phyloP scores from a whole-genome alignment of 768 basidiomycete genomes.

The Lepiota subincarnata region DNA sequence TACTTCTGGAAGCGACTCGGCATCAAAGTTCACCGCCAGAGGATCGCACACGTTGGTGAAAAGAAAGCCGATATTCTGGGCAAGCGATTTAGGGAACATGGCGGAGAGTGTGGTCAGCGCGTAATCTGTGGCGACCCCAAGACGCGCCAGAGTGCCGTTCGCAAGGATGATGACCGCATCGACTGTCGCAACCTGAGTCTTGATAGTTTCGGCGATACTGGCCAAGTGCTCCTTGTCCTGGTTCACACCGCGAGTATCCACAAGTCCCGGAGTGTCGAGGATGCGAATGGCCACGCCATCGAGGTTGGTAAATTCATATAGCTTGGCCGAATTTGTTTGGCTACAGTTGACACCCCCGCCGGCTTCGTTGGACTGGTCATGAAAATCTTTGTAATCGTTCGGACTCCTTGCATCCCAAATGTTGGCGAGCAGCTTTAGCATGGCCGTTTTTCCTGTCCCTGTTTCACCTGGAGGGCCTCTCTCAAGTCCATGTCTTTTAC shows the following conservation, averaged over 20 bases:
- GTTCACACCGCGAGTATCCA: constrained; percentile 24
- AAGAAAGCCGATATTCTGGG: constrained; percentile 21
- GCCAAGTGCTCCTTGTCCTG: constrained; percentile 22
- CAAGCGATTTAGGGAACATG: constrained; percentile 20
- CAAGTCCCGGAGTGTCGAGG: constrained; percentile 28
- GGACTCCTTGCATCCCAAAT: no score
- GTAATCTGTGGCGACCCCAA: constrained; percentile 23
- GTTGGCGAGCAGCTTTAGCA: no score
- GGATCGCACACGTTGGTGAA: constrained; percentile 19
- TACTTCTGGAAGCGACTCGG: no score
- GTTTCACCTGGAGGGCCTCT: no score
- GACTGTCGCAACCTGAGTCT: constrained; percentile 15
- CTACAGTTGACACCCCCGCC: no score
- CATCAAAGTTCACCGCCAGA: constrained; percentile 11
- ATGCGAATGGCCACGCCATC: constrained; percentile 14
- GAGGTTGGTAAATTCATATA: no score
- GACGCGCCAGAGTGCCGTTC: constrained; percentile 22
- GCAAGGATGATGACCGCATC: constrained; percentile 26
- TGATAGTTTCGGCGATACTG: constrained; percentile 22
- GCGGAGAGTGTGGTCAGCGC: constrained; percentile 20
- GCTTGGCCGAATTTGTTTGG: no score
- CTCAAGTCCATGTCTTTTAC: no score
- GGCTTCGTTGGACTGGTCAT: no score
- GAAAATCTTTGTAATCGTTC: no score
- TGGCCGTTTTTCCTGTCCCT: no score